phyloP scores from a whole-genome alignment of 2,329 filamentous ascomycete genomes.

The Fusarium sarcochroum region DNA sequence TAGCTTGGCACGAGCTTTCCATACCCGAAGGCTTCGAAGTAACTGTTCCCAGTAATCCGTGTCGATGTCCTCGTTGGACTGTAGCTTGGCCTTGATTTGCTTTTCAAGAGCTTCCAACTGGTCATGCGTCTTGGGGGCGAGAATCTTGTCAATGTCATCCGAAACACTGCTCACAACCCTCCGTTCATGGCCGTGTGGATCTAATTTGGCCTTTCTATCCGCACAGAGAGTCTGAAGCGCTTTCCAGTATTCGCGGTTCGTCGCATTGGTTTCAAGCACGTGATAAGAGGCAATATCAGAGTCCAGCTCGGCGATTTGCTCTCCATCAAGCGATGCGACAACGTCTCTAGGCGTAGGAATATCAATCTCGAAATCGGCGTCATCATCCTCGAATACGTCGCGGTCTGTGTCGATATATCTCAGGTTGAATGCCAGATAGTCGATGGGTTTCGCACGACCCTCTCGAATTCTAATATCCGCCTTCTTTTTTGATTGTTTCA shows the following conservation, averaged over 20 bases:
- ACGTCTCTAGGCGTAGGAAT: slow-evolving; percentile 86
- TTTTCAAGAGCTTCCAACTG: slow-evolving; percentile 89
- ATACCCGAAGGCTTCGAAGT: slow-evolving; percentile 84
- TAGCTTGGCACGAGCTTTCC: slow-evolving; percentile 91
- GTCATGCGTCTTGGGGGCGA: slow-evolving; percentile 86
- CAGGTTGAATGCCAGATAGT: slow-evolving; percentile 92
- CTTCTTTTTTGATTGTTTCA: slow-evolving; percentile 98
- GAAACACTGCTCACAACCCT: slow-evolving; percentile 86
- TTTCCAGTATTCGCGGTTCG: slow-evolving; percentile 92
- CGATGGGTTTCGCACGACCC: slow-evolving; percentile 90
- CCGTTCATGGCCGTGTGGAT: slow-evolving; percentile 72
- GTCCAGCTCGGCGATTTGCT: slow-evolving; percentile 81
- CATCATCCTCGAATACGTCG: slow-evolving; percentile 88
- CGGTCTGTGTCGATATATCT: slow-evolving; percentile 88
- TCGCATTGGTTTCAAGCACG: slow-evolving; percentile 81
- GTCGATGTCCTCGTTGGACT: slow-evolving; percentile 92
- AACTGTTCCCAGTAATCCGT: slow-evolving; percentile 98
- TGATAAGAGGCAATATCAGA: slow-evolving; percentile 86
- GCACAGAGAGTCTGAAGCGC: slow-evolving; percentile 88
- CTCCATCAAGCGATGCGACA: slow-evolving; percentile 78
- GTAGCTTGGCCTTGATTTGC: slow-evolving; percentile 88
- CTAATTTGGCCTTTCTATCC: slow-evolving; percentile 78
- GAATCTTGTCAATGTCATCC: slow-evolving; percentile 87
- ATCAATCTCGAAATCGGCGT: slow-evolving; percentile 79
- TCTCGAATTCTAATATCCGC: slow-evolving; percentile 94